A percentile compares a stretch with the other conserved stretches of the same genome.
These are phyloP conservation scores for Picea abies DNA, from an alignment of 83 land plant species.

Conservation along the genomic window DNA sequence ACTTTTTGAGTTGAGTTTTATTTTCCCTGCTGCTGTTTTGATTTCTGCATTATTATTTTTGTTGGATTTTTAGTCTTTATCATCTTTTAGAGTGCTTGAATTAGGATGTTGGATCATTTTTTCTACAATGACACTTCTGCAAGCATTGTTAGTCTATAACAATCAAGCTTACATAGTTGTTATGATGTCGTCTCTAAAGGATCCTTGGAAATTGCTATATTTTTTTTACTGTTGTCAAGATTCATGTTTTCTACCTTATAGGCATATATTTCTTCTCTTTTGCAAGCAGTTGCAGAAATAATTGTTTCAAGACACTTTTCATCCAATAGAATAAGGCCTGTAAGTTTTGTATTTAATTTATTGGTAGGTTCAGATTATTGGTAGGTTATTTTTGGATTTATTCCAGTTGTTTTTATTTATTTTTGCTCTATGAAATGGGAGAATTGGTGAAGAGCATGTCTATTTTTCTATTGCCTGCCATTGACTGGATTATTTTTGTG, in stretches of 20 bases:
- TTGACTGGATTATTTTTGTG: neutral
- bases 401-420: neutral
- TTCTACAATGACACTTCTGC: too few relatives aligned
- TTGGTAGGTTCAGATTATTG: neutral
- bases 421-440: neutral
- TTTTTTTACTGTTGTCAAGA: too few relatives aligned
- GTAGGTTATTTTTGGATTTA: neutral
- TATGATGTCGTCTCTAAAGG: too few relatives aligned
- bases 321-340: conserved; percentile 60
- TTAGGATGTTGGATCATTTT: too few relatives aligned
- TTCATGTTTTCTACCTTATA: neutral
- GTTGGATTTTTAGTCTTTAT: too few relatives aligned
- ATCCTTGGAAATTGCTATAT: too few relatives aligned
- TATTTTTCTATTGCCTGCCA: neutral
- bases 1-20: too few relatives aligned
- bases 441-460: neutral
- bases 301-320: conserved; percentile 65
- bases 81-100: too few relatives aligned
- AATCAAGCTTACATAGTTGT: too few relatives aligned
- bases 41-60: too few relatives aligned
- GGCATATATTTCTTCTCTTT: conserved; percentile 1
- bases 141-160: too few relatives aligned
- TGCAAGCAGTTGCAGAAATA: conserved; percentile 89
- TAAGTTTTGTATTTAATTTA: conserved; percentile 32
- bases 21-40: too few relatives aligned